A percentile compares a stretch with the other conserved stretches of the same genome.
phyloP scores from a whole-genome alignment of 1,139 yeast genomes.

The Lodderomyces jiufengensis region DNA sequence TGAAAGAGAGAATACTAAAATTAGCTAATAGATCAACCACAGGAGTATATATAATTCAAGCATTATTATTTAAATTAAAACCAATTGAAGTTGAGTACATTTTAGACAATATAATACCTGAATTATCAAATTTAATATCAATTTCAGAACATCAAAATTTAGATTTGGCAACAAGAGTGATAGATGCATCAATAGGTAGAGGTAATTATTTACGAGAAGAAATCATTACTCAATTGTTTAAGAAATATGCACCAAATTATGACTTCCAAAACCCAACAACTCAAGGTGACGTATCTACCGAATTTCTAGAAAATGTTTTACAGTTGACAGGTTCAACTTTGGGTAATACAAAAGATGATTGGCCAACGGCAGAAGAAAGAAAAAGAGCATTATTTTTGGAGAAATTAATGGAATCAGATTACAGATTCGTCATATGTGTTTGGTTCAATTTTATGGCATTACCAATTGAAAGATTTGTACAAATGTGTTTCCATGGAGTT shows the following conservation, averaged over 20 bases:
- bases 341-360: conserved; percentile 79
- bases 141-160: conserved; percentile 52
- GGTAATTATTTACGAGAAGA: conserved; percentile 64
- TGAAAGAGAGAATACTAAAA: conserved; percentile 68
- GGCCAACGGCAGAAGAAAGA: conserved; percentile 91
- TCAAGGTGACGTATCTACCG: conserved; percentile 35
- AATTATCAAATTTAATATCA: conserved; percentile 56
- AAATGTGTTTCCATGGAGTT: conserved; percentile 84
- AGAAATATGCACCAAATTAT: conserved; percentile 55
- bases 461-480: conserved; percentile 55
- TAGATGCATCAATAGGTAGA: conserved; percentile 62
- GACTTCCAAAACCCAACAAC: conserved; percentile 32
- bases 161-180: conserved; percentile 64
- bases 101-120: conserved; percentile 67
- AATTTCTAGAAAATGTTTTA: conserved; percentile 60
- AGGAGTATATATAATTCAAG: conserved; percentile 80
- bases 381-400: conserved; percentile 74
- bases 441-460: conserved; percentile 60
- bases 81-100: conserved; percentile 58
- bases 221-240: conserved; percentile 55
- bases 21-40: conserved; percentile 75
- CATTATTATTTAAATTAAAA: conserved; percentile 57
- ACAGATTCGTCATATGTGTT: conserved; percentile 51
- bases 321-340: conserved; percentile 66
- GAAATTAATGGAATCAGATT: conserved; percentile 64